Percentiles rank a stretch among this genome's conserved stretches.
phyloP scores from a whole-genome alignment of 2,329 filamentous ascomycete species.

The Teratosphaeria gauchensis region DNA sequence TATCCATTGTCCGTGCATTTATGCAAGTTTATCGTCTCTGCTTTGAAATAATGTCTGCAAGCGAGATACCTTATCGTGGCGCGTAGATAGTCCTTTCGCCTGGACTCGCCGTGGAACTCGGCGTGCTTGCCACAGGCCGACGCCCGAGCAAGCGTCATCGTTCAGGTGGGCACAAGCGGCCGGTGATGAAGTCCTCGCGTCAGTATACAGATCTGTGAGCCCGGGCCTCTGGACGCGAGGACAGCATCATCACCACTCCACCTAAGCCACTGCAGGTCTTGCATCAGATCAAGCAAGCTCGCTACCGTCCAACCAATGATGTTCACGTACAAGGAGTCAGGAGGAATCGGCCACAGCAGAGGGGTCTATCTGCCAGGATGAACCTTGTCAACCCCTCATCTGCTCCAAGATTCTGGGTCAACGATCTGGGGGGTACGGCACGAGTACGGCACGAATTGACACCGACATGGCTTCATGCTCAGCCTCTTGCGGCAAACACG shows the following conservation, averaged over 20 bases:
- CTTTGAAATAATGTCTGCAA: too few relatives aligned
- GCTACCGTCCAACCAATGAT: background rate
- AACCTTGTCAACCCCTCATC: background rate
- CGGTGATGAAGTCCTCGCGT: background rate
- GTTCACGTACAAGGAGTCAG: background rate
- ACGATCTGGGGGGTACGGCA: background rate
- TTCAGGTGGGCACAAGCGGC: too few relatives aligned
- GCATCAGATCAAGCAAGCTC: background rate
- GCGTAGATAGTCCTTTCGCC: too few relatives aligned
- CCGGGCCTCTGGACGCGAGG: background rate
- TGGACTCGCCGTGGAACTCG: too few relatives aligned
- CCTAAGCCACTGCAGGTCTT: background rate
- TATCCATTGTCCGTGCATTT: background rate
- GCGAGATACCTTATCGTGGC: too few relatives aligned
- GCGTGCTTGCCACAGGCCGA: too few relatives aligned
- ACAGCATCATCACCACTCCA: background rate
- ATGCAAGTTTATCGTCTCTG: background rate
- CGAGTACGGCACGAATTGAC: background rate
- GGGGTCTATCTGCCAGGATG: background rate
- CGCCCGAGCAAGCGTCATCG: too few relatives aligned
- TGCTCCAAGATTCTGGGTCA: background rate
- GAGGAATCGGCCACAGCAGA: background rate
- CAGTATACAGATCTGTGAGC: background rate
- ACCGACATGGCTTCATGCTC: background rate
- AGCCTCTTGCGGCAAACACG: background rate